phyloP scores from a whole-genome alignment of 2,329 filamentous ascomycete genomes.

The Thelonectria rubi region DNA sequence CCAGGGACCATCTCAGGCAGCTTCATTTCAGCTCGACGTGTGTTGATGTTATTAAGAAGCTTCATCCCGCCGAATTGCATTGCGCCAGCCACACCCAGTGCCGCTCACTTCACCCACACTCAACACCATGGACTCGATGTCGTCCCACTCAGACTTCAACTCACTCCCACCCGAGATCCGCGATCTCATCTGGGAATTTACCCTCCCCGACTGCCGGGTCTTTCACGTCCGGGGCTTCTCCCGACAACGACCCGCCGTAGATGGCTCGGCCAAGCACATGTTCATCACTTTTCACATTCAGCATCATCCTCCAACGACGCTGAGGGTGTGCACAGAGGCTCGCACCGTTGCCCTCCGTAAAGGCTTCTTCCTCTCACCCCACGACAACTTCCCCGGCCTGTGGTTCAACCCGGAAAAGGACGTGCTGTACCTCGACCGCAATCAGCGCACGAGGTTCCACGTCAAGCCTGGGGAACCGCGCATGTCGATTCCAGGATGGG shows the following conservation, averaged over 20 bases:
- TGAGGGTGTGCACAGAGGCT: constrained; percentile 40
- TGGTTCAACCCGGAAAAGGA: constrained; percentile 43
- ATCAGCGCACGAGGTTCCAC: constrained; percentile 34
- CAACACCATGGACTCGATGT: constrained; percentile 19
- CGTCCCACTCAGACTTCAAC: constrained; percentile 19
- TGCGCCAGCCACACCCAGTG: background rate
- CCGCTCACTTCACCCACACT: background rate
- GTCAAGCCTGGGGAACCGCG: constrained; percentile 21
- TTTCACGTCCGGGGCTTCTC: constrained; percentile 42
- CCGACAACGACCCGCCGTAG: background rate
- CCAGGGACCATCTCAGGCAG: constrained; percentile 23
- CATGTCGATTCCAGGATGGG: constrained; percentile 33
- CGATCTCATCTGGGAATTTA: constrained; percentile 43
- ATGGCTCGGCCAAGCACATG: constrained; percentile 9
- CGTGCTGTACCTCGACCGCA: constrained; percentile 45
- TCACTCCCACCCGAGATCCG: constrained; percentile 42
- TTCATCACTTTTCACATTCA: constrained; percentile 37
- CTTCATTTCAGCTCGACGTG: constrained; percentile 27
- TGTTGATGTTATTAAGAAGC: constrained; percentile 6
- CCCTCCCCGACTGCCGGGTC: constrained; percentile 41
- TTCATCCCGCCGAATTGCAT: background rate
- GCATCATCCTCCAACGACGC: constrained; percentile 32
- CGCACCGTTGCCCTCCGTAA: constrained; percentile 39
- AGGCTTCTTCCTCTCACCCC: constrained; percentile 39
- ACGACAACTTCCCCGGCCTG: constrained; percentile 22